A percentile compares a stretch with the other conserved stretches of the same genome.
Conservation (phyloP, 495 filamentous ascomycete genomes). For the Xylaria venustula region DNA sequence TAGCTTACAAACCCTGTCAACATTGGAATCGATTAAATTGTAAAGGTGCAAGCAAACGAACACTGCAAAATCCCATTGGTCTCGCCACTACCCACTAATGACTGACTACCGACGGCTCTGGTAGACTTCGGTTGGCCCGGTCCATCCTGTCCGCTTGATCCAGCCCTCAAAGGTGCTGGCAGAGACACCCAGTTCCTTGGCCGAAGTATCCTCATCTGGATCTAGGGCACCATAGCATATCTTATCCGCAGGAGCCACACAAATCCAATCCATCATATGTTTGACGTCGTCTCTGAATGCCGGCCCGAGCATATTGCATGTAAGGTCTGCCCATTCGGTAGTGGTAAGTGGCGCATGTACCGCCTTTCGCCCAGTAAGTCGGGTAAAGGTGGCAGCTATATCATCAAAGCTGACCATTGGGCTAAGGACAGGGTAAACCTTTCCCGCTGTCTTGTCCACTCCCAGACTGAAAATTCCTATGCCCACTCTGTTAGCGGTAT, state of each 20-base stretch:
- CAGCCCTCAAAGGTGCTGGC: slow-evolving; percentile 1
- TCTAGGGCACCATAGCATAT: slow-evolving; percentile 5
- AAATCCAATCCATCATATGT: slow-evolving; percentile 1
- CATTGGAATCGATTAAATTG: too few species aligned
- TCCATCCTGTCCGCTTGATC: slow-evolving; percentile 1
- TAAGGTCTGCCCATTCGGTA: slow-evolving; percentile 2
- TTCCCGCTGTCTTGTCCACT: neutral
- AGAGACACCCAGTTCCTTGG: slow-evolving; percentile 3
- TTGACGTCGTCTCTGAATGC: slow-evolving; percentile 5
- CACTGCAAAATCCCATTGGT: neutral
- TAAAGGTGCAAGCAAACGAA: too few species aligned
- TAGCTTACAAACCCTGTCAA: too few species aligned
- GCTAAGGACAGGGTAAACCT: neutral
- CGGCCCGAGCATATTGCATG: neutral
- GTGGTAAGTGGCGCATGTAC: neutral
- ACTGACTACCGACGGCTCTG: neutral
- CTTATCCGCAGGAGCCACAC: neutral
- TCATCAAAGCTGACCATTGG: slow-evolving; percentile 2
- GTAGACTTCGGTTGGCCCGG: slow-evolving; percentile 5
- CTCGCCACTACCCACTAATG: neutral
- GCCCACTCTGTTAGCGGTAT: neutral
- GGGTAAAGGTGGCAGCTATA: neutral
- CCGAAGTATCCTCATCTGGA: slow-evolving; percentile 1
- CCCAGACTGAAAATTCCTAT: neutral
- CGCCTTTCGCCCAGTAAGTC: neutral